Conservation (phyloP, 169 alveolate genomes). For the Eimeria acervulina region DNA sequence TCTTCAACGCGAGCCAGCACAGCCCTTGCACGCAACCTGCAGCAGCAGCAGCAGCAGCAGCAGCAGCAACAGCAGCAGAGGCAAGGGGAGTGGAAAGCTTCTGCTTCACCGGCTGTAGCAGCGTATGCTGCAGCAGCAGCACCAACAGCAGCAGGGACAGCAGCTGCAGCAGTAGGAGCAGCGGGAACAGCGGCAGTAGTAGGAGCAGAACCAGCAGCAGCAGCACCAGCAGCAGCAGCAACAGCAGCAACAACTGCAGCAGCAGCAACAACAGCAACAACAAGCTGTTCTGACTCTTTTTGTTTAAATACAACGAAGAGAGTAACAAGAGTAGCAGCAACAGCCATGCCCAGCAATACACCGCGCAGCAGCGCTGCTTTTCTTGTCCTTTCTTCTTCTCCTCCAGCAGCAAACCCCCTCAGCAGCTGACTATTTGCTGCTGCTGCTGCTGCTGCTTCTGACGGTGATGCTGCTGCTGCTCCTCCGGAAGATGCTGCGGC, state of each 20-base stretch:
- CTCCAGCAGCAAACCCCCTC: background rate
- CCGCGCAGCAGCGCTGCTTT: constrained; percentile 9
- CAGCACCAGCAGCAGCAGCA: too few species aligned
- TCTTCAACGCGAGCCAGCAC: background rate
- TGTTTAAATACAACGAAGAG: constrained; percentile 1
- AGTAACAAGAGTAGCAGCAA: background rate
- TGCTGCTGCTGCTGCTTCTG: background rate
- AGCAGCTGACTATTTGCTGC: too few species aligned
- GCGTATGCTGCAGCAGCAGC: background rate
- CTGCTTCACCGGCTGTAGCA: background rate
- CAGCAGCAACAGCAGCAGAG: too few species aligned
- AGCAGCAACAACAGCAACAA: too few species aligned
- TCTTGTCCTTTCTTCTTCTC: background rate
- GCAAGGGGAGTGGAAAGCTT: too few species aligned
- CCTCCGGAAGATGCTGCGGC: background rate
- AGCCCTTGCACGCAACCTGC: constrained; percentile 27
- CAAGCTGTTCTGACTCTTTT: too few species aligned
- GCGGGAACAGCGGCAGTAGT: background rate
- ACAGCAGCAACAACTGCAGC: too few species aligned
- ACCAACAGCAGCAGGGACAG: background rate
- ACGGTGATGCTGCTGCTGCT: constrained; percentile 10
- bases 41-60: constrained; percentile 10
- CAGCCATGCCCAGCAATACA: constrained; percentile 17
- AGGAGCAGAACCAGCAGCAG: too few species aligned
- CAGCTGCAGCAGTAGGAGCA: constrained; percentile 26